Percentiles rank a stretch among this genome's conserved stretches.
phyloP scores from a whole-genome alignment of 352 stramenopile species.

The Phytophthora europaea region DNA sequence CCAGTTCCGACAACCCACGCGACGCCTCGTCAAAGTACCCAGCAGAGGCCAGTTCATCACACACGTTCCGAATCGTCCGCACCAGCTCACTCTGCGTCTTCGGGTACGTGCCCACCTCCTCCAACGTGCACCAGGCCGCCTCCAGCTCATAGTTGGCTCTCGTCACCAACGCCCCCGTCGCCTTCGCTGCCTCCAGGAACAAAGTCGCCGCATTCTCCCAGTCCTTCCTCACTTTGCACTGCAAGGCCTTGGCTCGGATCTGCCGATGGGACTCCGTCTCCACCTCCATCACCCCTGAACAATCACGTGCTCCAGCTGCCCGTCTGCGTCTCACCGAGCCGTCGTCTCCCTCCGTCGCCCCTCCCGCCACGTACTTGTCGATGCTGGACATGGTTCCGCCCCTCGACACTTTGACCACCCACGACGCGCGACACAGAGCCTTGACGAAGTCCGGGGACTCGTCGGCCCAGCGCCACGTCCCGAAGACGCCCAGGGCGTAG shows the following conservation, averaged over 20 bases:
- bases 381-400: slow-evolving; percentile 65
- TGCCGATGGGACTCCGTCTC: slow-evolving; percentile 55
- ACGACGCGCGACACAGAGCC: slow-evolving; percentile 58
- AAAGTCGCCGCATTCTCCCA: slow-evolving; percentile 65
- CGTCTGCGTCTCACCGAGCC: slow-evolving; percentile 24
- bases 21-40: slow-evolving; percentile 82
- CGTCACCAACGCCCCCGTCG: slow-evolving; percentile 46
- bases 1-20: slow-evolving; percentile 64
- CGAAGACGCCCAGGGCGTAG: slow-evolving; percentile 74
- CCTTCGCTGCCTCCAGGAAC: slow-evolving; percentile 64
- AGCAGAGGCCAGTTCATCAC: slow-evolving; percentile 60
- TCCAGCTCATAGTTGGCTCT: slow-evolving; percentile 70
- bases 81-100: slow-evolving; percentile 49
- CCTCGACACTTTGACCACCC: slow-evolving; percentile 58
- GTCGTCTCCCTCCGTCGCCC: slow-evolving; percentile 10
- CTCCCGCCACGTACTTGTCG: slow-evolving; percentile 51
- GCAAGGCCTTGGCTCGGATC: slow-evolving; percentile 67
- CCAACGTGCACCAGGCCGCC: slow-evolving; percentile 72
- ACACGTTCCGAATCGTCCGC: slow-evolving; percentile 57
- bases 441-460: slow-evolving; percentile 47
- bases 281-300: slow-evolving; percentile 10
- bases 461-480: slow-evolving; percentile 82
- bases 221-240: slow-evolving; percentile 77
- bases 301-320: slow-evolving; percentile 13
- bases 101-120: slow-evolving; percentile 55